Percentiles rank a stretch among this genome's conserved stretches.
phyloP scores from a whole-genome alignment of 2,329 filamentous ascomycete genomes.

The Juglanconis sp. region DNA sequence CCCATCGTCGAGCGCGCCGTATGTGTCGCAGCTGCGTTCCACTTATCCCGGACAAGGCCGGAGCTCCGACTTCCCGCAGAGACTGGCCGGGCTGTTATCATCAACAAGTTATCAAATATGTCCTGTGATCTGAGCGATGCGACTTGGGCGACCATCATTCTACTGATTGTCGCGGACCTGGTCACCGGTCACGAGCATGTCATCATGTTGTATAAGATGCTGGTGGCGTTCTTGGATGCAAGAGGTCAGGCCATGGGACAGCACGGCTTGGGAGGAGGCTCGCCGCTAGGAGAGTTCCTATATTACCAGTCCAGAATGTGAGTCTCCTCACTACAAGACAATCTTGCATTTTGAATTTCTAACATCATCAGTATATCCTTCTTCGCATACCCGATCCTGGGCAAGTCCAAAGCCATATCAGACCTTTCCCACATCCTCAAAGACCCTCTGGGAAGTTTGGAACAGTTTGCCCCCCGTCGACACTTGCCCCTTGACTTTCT shows the following conservation, averaged over 20 bases:
- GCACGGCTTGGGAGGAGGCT: background rate
- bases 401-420: slow-evolving; percentile 10
- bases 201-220: slow-evolving; percentile 14
- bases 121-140: slow-evolving; percentile 10
- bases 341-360: background rate
- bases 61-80: slow-evolving; percentile 17
- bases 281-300: slow-evolving; percentile 5
- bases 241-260: background rate
- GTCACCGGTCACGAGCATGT: slow-evolving; percentile 16
- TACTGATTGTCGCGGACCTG: slow-evolving; percentile 14
- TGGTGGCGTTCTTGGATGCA: slow-evolving; percentile 12
- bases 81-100: slow-evolving; percentile 11
- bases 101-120: slow-evolving; percentile 5
- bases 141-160: slow-evolving; percentile 13
- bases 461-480: background rate
- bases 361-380: slow-evolving; percentile 4
- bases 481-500: background rate
- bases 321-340: background rate
- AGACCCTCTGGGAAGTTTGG: slow-evolving; percentile 4
- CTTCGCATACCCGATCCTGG: slow-evolving; percentile 12
- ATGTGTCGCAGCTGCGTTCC: slow-evolving; percentile 17
- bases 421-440: slow-evolving; percentile 8
- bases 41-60: slow-evolving; percentile 9
- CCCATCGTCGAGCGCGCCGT: slow-evolving; percentile 16
- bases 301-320: slow-evolving; percentile 13